Base-by-base conservation (phyloP, 176 grass and related monocot species). In the Carex cristatella region DNA sequence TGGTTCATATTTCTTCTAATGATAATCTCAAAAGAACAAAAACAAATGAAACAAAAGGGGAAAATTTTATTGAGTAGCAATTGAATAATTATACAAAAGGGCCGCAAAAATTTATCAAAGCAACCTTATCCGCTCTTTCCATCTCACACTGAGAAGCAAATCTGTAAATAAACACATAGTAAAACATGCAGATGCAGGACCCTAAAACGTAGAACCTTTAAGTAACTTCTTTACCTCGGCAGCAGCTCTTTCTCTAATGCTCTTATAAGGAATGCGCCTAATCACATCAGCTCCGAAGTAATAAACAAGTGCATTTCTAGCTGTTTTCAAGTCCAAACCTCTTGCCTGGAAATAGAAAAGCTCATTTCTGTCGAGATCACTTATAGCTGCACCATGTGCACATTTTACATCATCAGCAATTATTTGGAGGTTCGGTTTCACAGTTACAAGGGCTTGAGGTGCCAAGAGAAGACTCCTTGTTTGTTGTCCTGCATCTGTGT, bases 371-470 rank as follows among this genome's bases (percentile, higher is more conserved):
- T 95, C 93, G 40, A 95, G 91, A 77, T 95, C 96, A 77, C 96
- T 98, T 49, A 98, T 92, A 28, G 96, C 91, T 81, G 96, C 96
- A 77, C 96, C 96, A 84, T 98, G 96, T 19, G 96, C 88, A 79
- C 96, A 98, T 83, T 85, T 95, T n/a, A 98, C 96, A 81, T 98
- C 96, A 44, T 95, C 93, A 3, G 96, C 96, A n/a, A 98, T 82
- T 44, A 98, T 98, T 89, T 98, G 96, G 69, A 98, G 89, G 88
- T 98, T 98, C 2, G 95, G 95, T 68, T 95, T 98, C 42, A 98
- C 93, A 84, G 92, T 91, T 72, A 94, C 95, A 19, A 93, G 70
- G 0, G 91, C 95, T 74, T 92, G 92, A 42, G 95, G 93, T 85
- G 93, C 94, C 61, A 98, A 77, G 57, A 98, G 67, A 58, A 98